Conservation (phyloP, 2,329 filamentous ascomycete genomes). For the Talaromyces sp. region DNA sequence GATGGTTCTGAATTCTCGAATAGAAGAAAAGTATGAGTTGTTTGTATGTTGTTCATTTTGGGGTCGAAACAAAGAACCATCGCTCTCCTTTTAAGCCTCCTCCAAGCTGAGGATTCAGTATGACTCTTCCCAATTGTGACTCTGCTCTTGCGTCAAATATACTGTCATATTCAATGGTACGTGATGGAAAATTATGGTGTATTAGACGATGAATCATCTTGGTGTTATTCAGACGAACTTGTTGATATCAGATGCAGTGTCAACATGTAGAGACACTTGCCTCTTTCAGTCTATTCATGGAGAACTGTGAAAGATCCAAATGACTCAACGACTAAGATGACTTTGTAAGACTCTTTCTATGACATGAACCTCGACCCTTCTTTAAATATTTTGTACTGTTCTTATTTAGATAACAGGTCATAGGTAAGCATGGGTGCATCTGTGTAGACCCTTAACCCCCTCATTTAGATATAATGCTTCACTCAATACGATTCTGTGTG, state of each 20-base stretch:
- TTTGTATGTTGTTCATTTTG: not conserved
- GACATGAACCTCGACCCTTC: not conserved
- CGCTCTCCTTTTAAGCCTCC: not conserved
- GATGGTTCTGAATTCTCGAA: not conserved
- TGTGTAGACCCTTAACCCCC: too few relatives aligned
- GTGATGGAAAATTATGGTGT: not conserved
- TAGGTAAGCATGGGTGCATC: too few relatives aligned
- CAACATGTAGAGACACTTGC: not conserved
- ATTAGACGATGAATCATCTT: not conserved
- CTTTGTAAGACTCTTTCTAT: not conserved
- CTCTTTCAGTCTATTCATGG: not conserved
- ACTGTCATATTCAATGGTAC: not conserved
- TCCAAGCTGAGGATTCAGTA: not conserved
- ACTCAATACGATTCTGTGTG: too few relatives aligned
- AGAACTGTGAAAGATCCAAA: not conserved
- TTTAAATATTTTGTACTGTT: not conserved
- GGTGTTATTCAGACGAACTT: not conserved
- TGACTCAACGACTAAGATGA: not conserved
- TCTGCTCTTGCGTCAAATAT: not conserved
- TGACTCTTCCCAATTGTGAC: not conserved
- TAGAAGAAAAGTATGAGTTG: not conserved
- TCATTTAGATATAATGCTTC: too few relatives aligned
- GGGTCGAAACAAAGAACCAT: not conserved
- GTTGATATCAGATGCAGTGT: not conserved
- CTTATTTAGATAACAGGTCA: too few relatives aligned